A percentile compares a stretch with the other conserved stretches of the same genome.
These are phyloP conservation scores for Crataegus laevigata DNA, from an alignment of 306 rosid species.

Conservation along the genomic window DNA sequence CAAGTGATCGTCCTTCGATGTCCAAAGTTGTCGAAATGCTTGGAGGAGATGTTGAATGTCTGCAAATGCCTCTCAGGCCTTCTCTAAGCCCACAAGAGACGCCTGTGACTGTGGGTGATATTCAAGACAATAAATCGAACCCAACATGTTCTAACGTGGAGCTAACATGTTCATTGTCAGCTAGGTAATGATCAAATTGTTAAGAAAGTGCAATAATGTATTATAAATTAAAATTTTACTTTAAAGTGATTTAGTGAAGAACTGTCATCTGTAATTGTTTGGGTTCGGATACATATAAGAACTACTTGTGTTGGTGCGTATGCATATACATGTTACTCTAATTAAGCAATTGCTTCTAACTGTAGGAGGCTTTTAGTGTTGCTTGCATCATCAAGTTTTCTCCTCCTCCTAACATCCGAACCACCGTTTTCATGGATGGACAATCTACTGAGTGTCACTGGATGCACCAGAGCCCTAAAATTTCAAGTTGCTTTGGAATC, in stretches of 20 bases:
- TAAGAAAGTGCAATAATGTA: too few relatives aligned
- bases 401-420: neutral
- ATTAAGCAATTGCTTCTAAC: neutral
- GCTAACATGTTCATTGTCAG: too few relatives aligned
- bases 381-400: neutral
- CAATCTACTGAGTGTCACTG: neutral
- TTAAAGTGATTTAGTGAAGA: too few relatives aligned
- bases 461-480: neutral
- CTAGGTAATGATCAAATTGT: too few relatives aligned
- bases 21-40: neutral
- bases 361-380: too few relatives aligned
- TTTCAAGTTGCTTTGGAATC: neutral
- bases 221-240: too few relatives aligned
- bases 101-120: neutral
- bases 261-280: too few relatives aligned
- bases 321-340: neutral
- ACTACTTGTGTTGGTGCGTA: neutral
- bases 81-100: neutral
- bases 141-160: too few relatives aligned
- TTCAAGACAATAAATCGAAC: too few relatives aligned
- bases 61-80: neutral
- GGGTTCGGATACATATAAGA: too few relatives aligned
- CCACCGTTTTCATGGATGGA: neutral
- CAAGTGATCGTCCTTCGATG: too few relatives aligned
- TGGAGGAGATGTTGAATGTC: neutral